A percentile compares a stretch with the other conserved stretches of the same genome.
Conservation (phyloP, 1,284 basidiomycete genomes). For the Pseudozyma hubeiensis region DNA sequence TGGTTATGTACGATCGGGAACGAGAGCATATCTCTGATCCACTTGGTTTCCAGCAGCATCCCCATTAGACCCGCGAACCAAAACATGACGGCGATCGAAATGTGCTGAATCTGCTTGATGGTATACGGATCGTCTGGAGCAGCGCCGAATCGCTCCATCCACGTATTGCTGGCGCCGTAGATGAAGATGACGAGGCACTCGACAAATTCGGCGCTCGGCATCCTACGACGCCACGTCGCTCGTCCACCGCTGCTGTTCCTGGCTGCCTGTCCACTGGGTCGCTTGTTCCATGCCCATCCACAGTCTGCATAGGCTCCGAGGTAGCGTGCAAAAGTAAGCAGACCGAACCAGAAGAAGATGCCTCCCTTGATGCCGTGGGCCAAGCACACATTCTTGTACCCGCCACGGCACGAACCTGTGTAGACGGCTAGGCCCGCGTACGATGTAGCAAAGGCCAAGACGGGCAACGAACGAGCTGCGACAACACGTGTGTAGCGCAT, state of each 20-base stretch:
- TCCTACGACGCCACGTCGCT: conserved; percentile 41
- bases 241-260: conserved; percentile 24
- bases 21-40: conserved; percentile 53
- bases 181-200: conserved; percentile 88
- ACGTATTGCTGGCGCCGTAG: conserved; percentile 91
- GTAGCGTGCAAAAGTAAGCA: conserved; percentile 89
- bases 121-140: conserved; percentile 84
- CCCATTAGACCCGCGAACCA: conserved; percentile 92
- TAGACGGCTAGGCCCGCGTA: conserved; percentile 81
- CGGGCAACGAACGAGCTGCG: conserved; percentile 76
- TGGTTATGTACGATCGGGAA: conserved; percentile 46
- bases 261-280: conserved; percentile 28
- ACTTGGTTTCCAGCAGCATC: conserved; percentile 85
- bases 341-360: conserved; percentile 75
- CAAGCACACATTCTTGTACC: conserved; percentile 78
- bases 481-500: conserved; percentile 47
- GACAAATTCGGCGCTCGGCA: conserved; percentile 79
- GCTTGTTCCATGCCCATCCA: conserved; percentile 94
- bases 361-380: conserved; percentile 90
- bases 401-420: conserved; percentile 79
- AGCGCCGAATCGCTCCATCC: conserved; percentile 93
- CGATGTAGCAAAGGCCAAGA: conserved; percentile 77
- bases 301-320: conserved; percentile 86
- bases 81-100: conserved; percentile 93
- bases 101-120: conserved; percentile 94